Evolutionary conservation across 768 basidiomycete genomes (phyloP).

Genomic region (Xerocomellus chrysenteron): DNA sequence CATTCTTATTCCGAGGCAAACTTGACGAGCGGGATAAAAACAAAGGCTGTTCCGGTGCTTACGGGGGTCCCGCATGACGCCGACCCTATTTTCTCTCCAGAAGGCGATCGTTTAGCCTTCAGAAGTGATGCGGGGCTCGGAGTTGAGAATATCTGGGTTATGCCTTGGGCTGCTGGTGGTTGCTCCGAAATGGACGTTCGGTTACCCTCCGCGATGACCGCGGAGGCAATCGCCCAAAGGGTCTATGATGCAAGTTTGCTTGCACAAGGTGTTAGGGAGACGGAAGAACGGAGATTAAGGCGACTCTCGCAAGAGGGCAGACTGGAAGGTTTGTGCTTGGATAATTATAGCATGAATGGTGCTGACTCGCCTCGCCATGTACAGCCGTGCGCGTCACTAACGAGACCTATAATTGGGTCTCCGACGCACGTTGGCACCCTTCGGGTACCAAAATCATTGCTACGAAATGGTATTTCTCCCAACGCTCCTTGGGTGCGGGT

Average conservation of each 20-base stretch:
- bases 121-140: constrained; percentile 72
- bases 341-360: not conserved
- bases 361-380: constrained; percentile 5
- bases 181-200: constrained; percentile 60
- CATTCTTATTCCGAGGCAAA: constrained; percentile 34
- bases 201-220: constrained; percentile 34
- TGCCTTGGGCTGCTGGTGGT: constrained; percentile 53
- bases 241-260: constrained; percentile 48
- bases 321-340: constrained; percentile 35
- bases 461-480: constrained; percentile 77
- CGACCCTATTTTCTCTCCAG: constrained; percentile 71
- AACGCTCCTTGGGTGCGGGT: constrained; percentile 63
- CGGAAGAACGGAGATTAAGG: constrained; percentile 42
- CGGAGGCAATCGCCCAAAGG: constrained; percentile 36
- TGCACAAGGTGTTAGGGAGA: constrained; percentile 51
- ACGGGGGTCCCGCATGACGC: constrained; percentile 67
- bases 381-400: constrained; percentile 59
- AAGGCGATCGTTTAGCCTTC: constrained; percentile 63
- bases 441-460: constrained; percentile 60
- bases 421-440: constrained; percentile 70
- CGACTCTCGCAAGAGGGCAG: constrained; percentile 62
- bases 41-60: constrained; percentile 57
- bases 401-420: constrained; percentile 71
- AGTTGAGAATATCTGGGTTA: constrained; percentile 74
- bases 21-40: constrained; percentile 20